Base-by-base conservation (phyloP, 148 eudicot species). In the Silene conica region DNA sequence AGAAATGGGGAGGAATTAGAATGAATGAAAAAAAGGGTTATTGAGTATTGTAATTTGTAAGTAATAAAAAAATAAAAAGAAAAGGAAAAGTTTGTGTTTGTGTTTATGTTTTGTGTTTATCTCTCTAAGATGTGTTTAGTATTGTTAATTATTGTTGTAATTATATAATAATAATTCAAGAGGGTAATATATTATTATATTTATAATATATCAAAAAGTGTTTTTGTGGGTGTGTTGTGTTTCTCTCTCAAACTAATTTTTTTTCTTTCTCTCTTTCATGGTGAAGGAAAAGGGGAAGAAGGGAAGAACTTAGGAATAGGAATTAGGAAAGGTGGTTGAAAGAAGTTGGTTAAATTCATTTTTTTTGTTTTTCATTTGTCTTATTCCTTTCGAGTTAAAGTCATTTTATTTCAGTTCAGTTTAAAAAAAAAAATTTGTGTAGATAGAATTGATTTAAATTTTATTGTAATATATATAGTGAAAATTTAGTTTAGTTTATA, bases 1-100 rank as follows among this genome's bases (percentile, higher is more conserved):
- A 62, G 61, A 48, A 52, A 67, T 20, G 25, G 38, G 74, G 78
- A 58, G 15, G 38, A 64, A 62, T 62, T 13, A 50, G 14, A 13
- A 50, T 12, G 55, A 50, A 50, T 38, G 55, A 9, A 15, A 19
- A 19, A 23, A 65, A 38, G 48, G 22, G 13, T 63, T 26, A 63
- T 62, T 62, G 2, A 25, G 43, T 63, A 28, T n/a, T n/a, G n/a
- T n/a, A n/a, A n/a, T n/a, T n/a, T 12, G 67, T n/a, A 63, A 25
- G 28, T 2, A 12, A 8, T 1, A 21, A 61, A 12, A 28, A 4
- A 28, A 15, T 0, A 4, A 31, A 41, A 13, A 61, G 25, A 63
- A 15, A 26, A 63, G 16, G 6, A 16, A 15, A 5, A 28, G 1
- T 23, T 63, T 63, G 16, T 22, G 6, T 61, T 61, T 20, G 23